Conservation (phyloP, 208 protist genomes). For the Leishmania major region DNA sequence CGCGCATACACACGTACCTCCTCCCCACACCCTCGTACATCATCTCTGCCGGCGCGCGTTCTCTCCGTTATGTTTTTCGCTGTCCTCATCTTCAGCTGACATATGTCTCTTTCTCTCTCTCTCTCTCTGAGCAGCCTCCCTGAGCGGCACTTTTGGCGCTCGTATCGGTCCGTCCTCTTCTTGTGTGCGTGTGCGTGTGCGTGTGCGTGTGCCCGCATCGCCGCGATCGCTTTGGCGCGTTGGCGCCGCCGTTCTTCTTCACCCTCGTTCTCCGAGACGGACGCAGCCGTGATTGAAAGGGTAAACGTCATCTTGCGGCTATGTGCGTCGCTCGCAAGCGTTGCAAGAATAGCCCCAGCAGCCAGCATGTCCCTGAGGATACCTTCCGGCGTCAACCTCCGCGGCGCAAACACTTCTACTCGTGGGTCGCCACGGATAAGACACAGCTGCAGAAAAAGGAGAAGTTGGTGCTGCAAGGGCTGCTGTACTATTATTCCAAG, state of each 20-base stretch:
- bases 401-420: constrained; percentile 39
- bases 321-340: background rate
- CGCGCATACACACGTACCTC: background rate
- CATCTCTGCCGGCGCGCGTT: background rate
- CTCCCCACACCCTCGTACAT: background rate
- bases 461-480: constrained; percentile 31
- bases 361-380: background rate
- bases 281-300: background rate
- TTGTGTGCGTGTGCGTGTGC: background rate
- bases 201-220: background rate
- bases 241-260: background rate
- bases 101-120: background rate
- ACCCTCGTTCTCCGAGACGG: background rate
- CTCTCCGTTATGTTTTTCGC: background rate
- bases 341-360: background rate
- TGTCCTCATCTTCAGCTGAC: background rate
- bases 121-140: background rate
- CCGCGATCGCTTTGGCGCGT: background rate
- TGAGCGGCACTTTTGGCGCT: background rate
- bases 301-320: background rate
- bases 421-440: constrained; percentile 43
- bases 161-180: too few species aligned
- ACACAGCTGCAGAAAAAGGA: constrained; percentile 34
- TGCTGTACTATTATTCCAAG: constrained; percentile 33
- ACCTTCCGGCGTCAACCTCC: constrained; percentile 9